Base-by-base conservation (phyloP, 192 early-diverging fungal genomes). In the Haplosporangium gracile region DNA sequence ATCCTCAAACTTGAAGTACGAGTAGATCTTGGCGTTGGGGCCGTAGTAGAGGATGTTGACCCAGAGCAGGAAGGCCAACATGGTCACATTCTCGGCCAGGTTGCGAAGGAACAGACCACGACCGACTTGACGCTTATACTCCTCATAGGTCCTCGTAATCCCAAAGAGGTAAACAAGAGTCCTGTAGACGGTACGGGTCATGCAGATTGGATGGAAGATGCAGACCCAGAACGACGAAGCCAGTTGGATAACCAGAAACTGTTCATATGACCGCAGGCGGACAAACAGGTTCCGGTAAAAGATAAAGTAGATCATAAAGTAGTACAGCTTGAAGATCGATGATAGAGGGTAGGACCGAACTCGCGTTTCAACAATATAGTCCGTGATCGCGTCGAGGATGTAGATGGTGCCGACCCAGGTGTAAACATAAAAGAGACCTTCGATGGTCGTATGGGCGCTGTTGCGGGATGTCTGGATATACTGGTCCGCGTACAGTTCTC, bases 211-310 rank as follows among this genome's bases (percentile, higher is more conserved):
- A 76, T 95, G 95, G 68, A 95, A 93, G 34, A 95, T 89, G 38
- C 94, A 94, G 18, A 96, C 93, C 93, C 95, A 94, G 53, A 96
- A 90, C 3, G 93, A 94, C 24, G 93, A 93, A 9, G 89, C 94
- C 49, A 94, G 77, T 81, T 96, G 95, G 68, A 96, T 88, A 26
- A 91, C 77, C 29, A 94, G 80, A 53, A 94, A 94, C 72, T 95
- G 94, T 55, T 94, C 92, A 22, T 90, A 90, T 4, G 93, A 92
- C 74, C 94, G 92, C 49, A 96, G 85, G 2, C 94, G 91, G 26
- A 93, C 94, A 87, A 96, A 96, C 71, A 96, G 78, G 74, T 94
- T 96, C 68, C 95, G 91, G 85, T 96, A 95, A 80, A 96, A 96
- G 74, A 96, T 94, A 77, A 95, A 96, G 79, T 96, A 96, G 32